Evolutionary conservation across 345 rosid genomes (phyloP).

Genomic region (Ceriops zippeliana): DNA sequence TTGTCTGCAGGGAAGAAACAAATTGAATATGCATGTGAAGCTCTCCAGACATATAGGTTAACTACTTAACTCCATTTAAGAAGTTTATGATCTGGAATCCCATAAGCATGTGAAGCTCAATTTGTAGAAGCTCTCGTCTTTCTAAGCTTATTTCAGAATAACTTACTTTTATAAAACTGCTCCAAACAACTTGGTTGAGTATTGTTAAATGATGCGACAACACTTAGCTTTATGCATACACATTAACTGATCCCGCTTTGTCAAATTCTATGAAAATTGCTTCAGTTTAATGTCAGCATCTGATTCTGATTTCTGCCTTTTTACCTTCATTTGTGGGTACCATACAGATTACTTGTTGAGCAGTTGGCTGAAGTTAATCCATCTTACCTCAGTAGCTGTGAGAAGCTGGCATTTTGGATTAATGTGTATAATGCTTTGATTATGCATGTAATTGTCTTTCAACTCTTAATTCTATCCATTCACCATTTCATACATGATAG

Average conservation of each 20-base stretch:
- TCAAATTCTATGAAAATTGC: neutral
- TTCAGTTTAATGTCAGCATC: neutral
- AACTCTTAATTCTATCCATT: neutral
- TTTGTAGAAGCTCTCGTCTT: neutral
- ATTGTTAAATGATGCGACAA: neutral
- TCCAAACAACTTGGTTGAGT: constrained; percentile 2
- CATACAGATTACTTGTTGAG: constrained; percentile 74
- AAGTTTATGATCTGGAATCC: neutral
- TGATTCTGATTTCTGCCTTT: neutral
- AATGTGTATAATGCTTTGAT: constrained; percentile 91
- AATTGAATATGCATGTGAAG: constrained; percentile 89
- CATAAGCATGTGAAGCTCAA: neutral
- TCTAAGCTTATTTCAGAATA: neutral
- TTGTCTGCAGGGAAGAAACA: constrained; percentile 96
- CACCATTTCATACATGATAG: neutral
- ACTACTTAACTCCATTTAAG: constrained; percentile 5
- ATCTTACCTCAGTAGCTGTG: constrained; percentile 55
- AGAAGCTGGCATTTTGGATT: constrained; percentile 97
- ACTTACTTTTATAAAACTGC: neutral
- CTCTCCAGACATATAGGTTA: constrained; percentile 82
- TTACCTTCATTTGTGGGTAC: constrained; percentile 13
- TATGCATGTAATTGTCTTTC: constrained; percentile 70
- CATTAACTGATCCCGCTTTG: neutral
- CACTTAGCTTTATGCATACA: neutral
- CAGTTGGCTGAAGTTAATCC: constrained; percentile 84